Base-by-base conservation (phyloP, 148 eudicot species). In the Nyssa sinensis region DNA sequence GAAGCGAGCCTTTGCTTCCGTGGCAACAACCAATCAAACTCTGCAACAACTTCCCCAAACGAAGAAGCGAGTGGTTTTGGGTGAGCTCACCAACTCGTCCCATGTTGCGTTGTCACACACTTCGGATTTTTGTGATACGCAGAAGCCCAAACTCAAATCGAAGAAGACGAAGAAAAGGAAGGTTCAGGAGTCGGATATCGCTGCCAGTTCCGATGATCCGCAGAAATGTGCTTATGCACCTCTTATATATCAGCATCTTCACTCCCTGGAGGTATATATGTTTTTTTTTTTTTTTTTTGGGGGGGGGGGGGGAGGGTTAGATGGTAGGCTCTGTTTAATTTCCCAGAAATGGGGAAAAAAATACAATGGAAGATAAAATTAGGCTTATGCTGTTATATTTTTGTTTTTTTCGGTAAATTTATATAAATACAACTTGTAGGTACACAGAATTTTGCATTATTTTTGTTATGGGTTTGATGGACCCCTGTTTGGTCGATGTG, bases 221-320 rank as follows among this genome's bases (percentile, higher is more conserved):
- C 35, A 70, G 33, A 81, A 77, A 16, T 57, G 25, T n/a, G 74
- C 66, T 37, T 44, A 70, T 64, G 71, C 74, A 10, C 74, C 84
- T 41, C 74, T 72, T 66, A 69, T 80, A 6, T 84, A 72, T 71
- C 86, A 63, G 70, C 79, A 82, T 82, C 81, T 87, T 72, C 85
- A 33, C 35, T 74, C 85, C 41, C 30, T 81, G 79, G 89, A 86
- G 89, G 89, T 84, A 75, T 41, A 11, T 19, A 37, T 19, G 12
- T 39, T 62, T 49, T 21, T 32, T 64, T 57, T 28, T 6, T 9
- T 24, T 39, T 24, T 34, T 47, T 31, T 47, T n/a, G 11, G 17
- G n/a, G n/a, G n/a, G n/a, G n/a, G n/a, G n/a, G n/a, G n/a, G n/a
- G n/a, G n/a, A n/a, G n/a, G n/a, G 65, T 30, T 64, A 28, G 7